phyloP scores from a whole-genome alignment of 306 rosid species.

The Nissolia schottii region DNA sequence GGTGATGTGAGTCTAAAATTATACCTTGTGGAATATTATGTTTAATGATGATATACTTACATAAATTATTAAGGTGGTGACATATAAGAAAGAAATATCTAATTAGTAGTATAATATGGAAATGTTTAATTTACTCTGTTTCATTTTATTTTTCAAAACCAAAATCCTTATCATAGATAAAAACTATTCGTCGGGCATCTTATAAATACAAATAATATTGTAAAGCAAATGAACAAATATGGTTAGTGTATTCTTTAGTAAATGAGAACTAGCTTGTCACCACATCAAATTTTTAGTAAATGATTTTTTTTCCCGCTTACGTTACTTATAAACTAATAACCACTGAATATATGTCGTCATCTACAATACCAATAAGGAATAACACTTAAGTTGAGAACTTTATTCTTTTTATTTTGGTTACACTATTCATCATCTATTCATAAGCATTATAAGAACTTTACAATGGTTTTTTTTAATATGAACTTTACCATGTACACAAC shows the following conservation, averaged over 20 bases:
- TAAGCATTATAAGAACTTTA: background rate
- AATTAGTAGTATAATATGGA: background rate
- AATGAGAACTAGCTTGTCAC: background rate
- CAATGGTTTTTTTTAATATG: no score
- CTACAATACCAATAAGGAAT: no score
- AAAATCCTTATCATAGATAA: background rate
- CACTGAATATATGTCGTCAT: background rate
- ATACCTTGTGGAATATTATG: constrained; percentile 7
- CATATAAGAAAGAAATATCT: background rate
- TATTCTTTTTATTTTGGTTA: background rate
- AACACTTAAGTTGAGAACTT: background rate
- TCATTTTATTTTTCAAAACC: background rate
- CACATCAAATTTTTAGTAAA: background rate
- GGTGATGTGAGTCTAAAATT: background rate
- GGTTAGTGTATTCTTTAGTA: background rate
- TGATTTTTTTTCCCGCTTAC: background rate
- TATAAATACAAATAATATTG: background rate
- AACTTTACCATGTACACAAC: no score
- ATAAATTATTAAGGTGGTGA: background rate
- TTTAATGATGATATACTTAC: background rate
- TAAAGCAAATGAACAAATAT: background rate
- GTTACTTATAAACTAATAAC: background rate
- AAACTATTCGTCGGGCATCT: background rate
- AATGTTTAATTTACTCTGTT: background rate
- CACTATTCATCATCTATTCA: no score